Base-by-base conservation (phyloP, 2,329 filamentous ascomycete genomes). In the Colletotrichum sp. region DNA sequence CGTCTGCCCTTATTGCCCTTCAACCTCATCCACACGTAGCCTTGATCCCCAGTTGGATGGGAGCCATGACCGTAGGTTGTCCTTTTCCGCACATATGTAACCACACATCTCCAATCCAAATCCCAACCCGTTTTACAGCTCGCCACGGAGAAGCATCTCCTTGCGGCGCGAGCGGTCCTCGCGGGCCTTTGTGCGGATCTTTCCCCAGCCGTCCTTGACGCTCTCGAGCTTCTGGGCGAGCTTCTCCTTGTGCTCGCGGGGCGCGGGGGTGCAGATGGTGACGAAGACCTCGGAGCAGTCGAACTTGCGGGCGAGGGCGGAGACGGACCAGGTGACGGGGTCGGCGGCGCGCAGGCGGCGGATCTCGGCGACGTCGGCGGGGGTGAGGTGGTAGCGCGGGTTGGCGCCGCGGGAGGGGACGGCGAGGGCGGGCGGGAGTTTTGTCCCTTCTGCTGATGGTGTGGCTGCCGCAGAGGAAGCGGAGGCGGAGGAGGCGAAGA, bases 321-420 rank as follows among this genome's bases (percentile, higher is more conserved):
- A 81, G 60, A 92, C 89, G 76, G 86, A 91, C 91, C 92, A 93
- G 68, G 81, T 84, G 30, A 86, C 81, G 2, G 92, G 91, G 79
- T 93, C 89, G 59, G 85, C 82, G 28, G 80, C 81, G 67, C 91
- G 87, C 81, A 93, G 85, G 66, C 84, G 83, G 73, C 90, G 89
- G 81, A 93, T 93, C 86, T 93, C 91, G 65, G 86, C 86, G 65
- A 94, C 89, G 76, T 93, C 88, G 76, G 87, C 86, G 63, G 85
- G 83, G 67, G 86, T 88, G 52, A 93, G 85, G 83, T 92, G 88
- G 83, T 92, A 89, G 12, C 80, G 79, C 16, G 85, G 85, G 26
- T 80, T 80, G 70, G 70, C 16, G 59, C 74, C 74, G 60, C 85
- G 85, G 67, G 77, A 63, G 72, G 77, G 69, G 64, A 78, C 67